These are phyloP conservation scores for Russula griseocarnosa DNA, from an alignment of 768 basidiomycete species.

Conservation along the genomic window DNA sequence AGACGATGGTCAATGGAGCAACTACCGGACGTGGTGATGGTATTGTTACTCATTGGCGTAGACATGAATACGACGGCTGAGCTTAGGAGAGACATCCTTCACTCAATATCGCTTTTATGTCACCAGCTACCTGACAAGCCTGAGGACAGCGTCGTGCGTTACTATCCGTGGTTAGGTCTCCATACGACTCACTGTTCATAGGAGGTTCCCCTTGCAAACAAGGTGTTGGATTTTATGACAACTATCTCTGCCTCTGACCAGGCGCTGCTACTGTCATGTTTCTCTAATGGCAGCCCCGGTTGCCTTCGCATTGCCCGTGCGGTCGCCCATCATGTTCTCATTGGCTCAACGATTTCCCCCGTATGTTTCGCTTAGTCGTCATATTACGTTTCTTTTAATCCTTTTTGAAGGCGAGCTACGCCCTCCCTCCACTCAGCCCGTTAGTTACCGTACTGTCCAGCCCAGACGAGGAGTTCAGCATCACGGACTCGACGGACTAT, in stretches of 20 bases:
- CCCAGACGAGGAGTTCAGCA: conserved; percentile 38
- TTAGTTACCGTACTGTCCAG: conserved; percentile 49
- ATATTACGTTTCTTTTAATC: conserved; percentile 1
- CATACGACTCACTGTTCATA: conserved; percentile 29
- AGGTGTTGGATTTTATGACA: conserved; percentile 41
- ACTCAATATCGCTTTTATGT: conserved; percentile 47
- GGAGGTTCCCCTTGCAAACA: conserved; percentile 48
- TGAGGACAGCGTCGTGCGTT: conserved; percentile 24
- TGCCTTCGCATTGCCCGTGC: conserved; percentile 54
- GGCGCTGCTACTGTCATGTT: conserved; percentile 46
- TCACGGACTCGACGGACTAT: conserved; percentile 46
- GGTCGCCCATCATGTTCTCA: conserved; percentile 51
- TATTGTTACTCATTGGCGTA: conserved; percentile 52
- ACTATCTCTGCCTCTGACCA: conserved; percentile 48
- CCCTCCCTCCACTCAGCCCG: conserved; percentile 49
- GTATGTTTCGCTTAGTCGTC: conserved; percentile 16
- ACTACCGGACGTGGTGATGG: conserved; percentile 46
- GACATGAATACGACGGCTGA: conserved; percentile 48
- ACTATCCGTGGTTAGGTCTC: not conserved
- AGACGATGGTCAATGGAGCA: conserved; percentile 39
- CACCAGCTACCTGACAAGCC: conserved; percentile 37
- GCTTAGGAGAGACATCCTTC: conserved; percentile 45
- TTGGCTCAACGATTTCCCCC: conserved; percentile 28
- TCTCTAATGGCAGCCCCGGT: conserved; percentile 49
- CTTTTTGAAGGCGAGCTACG: conserved; percentile 32